phyloP scores from a whole-genome alignment of 2,329 filamentous ascomycete genomes.

The Leptosphaerulina australis region DNA sequence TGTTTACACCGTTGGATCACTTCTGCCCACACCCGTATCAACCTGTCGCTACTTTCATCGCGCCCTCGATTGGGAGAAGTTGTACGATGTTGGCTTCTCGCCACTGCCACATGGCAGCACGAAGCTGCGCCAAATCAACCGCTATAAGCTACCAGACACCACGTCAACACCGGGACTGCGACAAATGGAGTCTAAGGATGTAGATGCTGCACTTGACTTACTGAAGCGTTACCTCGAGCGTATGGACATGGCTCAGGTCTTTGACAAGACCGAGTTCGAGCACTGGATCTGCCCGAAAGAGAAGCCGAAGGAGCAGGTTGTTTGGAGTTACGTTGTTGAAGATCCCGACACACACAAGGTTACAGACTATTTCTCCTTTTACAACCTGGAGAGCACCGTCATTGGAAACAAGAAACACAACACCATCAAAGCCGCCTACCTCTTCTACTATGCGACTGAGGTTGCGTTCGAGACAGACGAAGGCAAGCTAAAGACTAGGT shows the following conservation, averaged over 20 bases:
- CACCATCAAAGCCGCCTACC: constrained; percentile 85
- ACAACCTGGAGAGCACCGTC: constrained; percentile 89
- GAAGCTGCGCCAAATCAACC: constrained; percentile 81
- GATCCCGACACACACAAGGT: constrained; percentile 74
- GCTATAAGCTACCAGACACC: constrained; percentile 78
- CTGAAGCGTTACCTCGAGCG: constrained; percentile 77
- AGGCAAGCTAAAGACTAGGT: constrained; percentile 72
- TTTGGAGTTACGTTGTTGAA: constrained; percentile 92
- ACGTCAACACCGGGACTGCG: constrained; percentile 78
- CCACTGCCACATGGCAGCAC: constrained; percentile 84
- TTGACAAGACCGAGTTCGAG: constrained; percentile 77
- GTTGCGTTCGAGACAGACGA: constrained; percentile 67
- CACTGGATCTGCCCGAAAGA: constrained; percentile 83
- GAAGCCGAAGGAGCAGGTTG: constrained; percentile 68
- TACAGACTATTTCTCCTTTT: constrained; percentile 97
- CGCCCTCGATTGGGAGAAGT: constrained; percentile 91
- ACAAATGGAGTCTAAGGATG: constrained; percentile 77
- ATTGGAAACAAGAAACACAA: constrained; percentile 81
- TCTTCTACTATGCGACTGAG: constrained; percentile 96
- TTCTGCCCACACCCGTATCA: constrained; percentile 88
- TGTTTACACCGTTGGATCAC: constrained; percentile 90
- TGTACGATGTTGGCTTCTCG: constrained; percentile 93
- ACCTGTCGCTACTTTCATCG: constrained; percentile 96
- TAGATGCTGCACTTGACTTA: constrained; percentile 75
- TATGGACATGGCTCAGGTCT: constrained; percentile 84